These are phyloP conservation scores for Purpureocillium takamizusanense DNA, from an alignment of 2,329 filamentous ascomycete species.

Conservation along the genomic window DNA sequence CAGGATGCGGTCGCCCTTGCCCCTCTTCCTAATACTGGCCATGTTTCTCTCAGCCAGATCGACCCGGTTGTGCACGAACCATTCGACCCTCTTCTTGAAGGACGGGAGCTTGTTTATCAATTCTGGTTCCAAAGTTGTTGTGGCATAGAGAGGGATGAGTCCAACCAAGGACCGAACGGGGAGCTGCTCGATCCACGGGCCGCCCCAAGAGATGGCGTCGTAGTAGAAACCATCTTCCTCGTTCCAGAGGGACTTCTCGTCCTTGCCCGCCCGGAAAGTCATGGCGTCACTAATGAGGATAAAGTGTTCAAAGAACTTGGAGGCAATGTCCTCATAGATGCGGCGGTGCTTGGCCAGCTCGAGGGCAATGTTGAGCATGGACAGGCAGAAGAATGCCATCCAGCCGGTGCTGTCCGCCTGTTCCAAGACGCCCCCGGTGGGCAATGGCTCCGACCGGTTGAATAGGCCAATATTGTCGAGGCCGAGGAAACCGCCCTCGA, in stretches of 20 bases:
- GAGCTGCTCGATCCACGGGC: constrained; percentile 86
- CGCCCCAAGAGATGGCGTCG: constrained; percentile 93
- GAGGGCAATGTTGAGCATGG: constrained; percentile 93
- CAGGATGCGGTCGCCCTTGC: constrained; percentile 81
- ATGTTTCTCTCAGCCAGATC: constrained; percentile 91
- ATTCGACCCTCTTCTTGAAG: constrained; percentile 88
- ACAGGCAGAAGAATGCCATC: constrained; percentile 97
- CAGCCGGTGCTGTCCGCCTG: constrained; percentile 96
- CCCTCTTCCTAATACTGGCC: constrained; percentile 82
- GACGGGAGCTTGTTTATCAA: constrained; percentile 83
- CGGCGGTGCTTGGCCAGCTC: constrained; percentile 92
- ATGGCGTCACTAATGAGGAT: constrained; percentile 97
- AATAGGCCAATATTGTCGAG: constrained; percentile 96
- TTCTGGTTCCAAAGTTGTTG: constrained; percentile 86
- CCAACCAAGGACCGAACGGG: constrained; percentile 88
- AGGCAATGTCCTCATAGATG: constrained; percentile 93
- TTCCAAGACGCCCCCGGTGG: constrained; percentile 86
- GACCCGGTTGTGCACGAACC: constrained; percentile 83
- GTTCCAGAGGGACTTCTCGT: constrained; percentile 86
- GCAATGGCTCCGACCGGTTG: constrained; percentile 90
- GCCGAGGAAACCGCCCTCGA: constrained; percentile 91
- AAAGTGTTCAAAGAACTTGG: constrained; percentile 98
- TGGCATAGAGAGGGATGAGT: constrained; percentile 86
- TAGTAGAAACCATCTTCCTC: constrained; percentile 97
- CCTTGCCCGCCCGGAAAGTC: constrained; percentile 68